These are phyloP conservation scores for Lactuca sativa DNA, from an alignment of 129 eudicot species.

Conservation along the genomic window DNA sequence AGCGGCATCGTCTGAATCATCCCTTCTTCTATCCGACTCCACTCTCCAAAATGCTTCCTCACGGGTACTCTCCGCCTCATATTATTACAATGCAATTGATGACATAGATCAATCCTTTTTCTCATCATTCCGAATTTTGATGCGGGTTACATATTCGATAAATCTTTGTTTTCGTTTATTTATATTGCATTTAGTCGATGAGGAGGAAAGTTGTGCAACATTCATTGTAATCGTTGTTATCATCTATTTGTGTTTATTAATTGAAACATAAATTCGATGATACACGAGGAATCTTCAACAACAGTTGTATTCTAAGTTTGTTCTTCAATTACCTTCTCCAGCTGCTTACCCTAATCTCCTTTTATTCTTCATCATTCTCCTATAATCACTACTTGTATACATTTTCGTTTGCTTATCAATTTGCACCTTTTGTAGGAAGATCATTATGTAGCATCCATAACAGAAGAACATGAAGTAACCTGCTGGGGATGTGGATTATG, in stretches of 20 bases:
- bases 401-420: slow-evolving; percentile 6
- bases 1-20: slow-evolving; percentile 19
- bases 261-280: slow-evolving; percentile 3
- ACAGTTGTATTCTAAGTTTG: slow-evolving; percentile 12
- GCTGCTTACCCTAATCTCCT: slow-evolving; percentile 13
- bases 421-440: slow-evolving; percentile 52
- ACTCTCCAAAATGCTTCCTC: slow-evolving; percentile 14
- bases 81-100: not conserved
- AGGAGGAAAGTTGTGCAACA: slow-evolving; percentile 15
- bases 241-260: not conserved
- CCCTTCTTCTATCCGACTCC: slow-evolving; percentile 8
- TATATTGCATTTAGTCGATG: not conserved
- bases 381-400: slow-evolving; percentile 13
- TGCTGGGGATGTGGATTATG: slow-evolving; percentile 98
- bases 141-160: slow-evolving; percentile 5
- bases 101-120: not conserved
- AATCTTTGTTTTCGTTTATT: not conserved
- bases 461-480: slow-evolving; percentile 60
- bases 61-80: slow-evolving; percentile 12
- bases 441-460: slow-evolving; percentile 44
- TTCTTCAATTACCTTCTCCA: slow-evolving; percentile 4
- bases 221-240: not conserved
- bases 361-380: slow-evolving; percentile 2
- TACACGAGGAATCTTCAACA: not conserved
- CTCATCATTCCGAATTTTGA: slow-evolving; percentile 8